A percentile compares a stretch with the other conserved stretches of the same genome.
These are phyloP conservation scores for Glonium stellatum DNA, from an alignment of 495 filamentous ascomycete genomes.

Conservation along the genomic window DNA sequence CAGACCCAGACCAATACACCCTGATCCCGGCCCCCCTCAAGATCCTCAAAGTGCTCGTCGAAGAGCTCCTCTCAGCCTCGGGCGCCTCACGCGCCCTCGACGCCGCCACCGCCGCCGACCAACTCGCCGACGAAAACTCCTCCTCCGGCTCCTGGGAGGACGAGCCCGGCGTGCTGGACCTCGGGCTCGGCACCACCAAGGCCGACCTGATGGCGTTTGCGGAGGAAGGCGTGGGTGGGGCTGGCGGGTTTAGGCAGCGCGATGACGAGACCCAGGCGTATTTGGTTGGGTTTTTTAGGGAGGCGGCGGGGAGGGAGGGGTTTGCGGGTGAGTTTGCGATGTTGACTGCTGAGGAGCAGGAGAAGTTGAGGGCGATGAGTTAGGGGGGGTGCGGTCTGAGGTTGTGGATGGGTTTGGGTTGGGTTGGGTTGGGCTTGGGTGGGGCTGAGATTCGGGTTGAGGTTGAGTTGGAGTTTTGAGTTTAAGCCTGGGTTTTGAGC, in stretches of 20 bases:
- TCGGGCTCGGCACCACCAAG: conserved; percentile 43
- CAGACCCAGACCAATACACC: conserved; percentile 86
- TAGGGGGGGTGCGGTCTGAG: no score
- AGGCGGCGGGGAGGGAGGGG: conserved; percentile 54
- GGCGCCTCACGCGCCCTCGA: conserved; percentile 28
- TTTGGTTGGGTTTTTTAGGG: conserved; percentile 73
- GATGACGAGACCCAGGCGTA: conserved; percentile 90
- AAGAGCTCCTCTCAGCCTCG: conserved; percentile 66
- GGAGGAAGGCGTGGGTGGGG: conserved; percentile 48
- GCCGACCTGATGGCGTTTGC: conserved; percentile 62
- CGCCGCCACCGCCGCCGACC: conserved; percentile 32
- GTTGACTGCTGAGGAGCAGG: conserved; percentile 66
- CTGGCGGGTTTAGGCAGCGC: conserved; percentile 55
- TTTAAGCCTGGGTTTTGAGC: no score
- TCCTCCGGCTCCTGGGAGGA: conserved; percentile 87
- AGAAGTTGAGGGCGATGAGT: conserved; percentile 47
- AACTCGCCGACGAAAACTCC: conserved; percentile 39
- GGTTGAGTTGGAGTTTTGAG: no score
- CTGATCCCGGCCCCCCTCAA: conserved; percentile 80
- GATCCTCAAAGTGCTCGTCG: conserved; percentile 90
- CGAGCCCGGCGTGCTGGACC: conserved; percentile 62
- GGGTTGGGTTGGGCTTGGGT: no score
- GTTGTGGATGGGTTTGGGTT: no score
- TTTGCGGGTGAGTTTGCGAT: conserved; percentile 68
- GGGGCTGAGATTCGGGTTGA: no score